Evolutionary conservation across 352 stramenopile genomes (phyloP).

Genomic region (Globisporangium cylindrosporum): DNA sequence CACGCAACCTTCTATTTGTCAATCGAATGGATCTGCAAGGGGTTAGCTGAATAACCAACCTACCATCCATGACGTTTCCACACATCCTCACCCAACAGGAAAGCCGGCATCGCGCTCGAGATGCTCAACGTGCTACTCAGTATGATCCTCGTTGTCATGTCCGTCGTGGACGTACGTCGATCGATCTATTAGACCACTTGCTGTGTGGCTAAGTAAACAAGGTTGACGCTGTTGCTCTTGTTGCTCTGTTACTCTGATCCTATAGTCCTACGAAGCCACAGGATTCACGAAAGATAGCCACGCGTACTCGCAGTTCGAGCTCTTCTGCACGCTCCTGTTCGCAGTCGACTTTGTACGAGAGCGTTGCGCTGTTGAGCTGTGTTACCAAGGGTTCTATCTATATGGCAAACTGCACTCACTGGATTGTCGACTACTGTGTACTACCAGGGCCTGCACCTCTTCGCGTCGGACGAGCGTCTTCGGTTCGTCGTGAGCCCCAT

Average conservation of each 20-base stretch:
- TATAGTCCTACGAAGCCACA: slow-evolving; percentile 33
- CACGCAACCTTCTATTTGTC: neutral
- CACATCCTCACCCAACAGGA: slow-evolving; percentile 13
- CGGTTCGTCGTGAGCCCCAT: slow-evolving; percentile 50
- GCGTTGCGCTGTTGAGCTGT: neutral
- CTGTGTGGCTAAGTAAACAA: neutral
- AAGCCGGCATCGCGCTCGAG: slow-evolving; percentile 32
- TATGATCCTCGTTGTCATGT: slow-evolving; percentile 40
- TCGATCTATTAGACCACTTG: neutral
- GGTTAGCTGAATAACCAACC: neutral
- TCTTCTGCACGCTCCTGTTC: slow-evolving; percentile 49
- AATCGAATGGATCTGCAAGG: neutral
- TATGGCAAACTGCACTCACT: neutral
- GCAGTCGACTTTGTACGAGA: slow-evolving; percentile 41
- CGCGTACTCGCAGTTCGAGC: slow-evolving; percentile 21
- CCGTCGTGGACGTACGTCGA: slow-evolving; percentile 31
- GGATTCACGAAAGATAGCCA: slow-evolving; percentile 10
- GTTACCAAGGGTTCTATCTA: neutral
- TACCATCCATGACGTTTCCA: neutral
- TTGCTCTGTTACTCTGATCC: neutral
- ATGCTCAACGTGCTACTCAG: slow-evolving; percentile 45
- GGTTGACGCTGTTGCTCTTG: too few species aligned
- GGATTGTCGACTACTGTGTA: too few species aligned
- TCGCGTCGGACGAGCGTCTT: slow-evolving; percentile 32
- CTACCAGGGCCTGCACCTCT: slow-evolving; percentile 35